Percentiles rank a stretch among this genome's conserved stretches.
Evolutionary conservation across 192 early-diverging fungal genomes (phyloP).

Genomic region (Gamsiella multidivaricata): DNA sequence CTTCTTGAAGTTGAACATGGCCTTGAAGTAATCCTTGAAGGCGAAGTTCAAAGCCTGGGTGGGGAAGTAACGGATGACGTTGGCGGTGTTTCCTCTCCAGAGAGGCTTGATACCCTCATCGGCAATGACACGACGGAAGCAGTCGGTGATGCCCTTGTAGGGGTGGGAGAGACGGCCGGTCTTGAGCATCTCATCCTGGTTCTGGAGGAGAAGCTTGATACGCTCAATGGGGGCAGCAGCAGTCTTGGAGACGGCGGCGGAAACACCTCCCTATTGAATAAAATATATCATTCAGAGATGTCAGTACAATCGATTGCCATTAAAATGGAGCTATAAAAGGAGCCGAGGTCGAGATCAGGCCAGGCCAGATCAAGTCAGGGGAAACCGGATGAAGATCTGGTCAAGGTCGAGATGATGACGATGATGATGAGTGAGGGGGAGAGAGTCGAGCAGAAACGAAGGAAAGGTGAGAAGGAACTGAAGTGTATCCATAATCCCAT

Average conservation of each 20-base stretch:
- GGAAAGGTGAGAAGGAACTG: too few relatives aligned
- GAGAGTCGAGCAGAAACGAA: too few relatives aligned
- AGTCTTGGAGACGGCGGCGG: constrained; percentile 98
- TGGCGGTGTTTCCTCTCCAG: constrained; percentile 96
- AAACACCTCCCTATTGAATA: constrained; percentile 86
- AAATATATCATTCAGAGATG: background rate
- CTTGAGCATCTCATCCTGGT: constrained; percentile 91
- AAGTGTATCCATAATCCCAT: too few relatives aligned
- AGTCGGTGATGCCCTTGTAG: constrained; percentile 96
- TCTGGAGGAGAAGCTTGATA: constrained; percentile 97
- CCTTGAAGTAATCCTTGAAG: constrained; percentile 99
- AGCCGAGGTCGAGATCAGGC: background rate
- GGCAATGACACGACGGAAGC: constrained; percentile 87
- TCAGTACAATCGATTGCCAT: background rate
- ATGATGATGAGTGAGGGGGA: too few relatives aligned
- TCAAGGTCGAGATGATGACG: background rate
- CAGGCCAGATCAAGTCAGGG: background rate
- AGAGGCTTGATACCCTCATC: constrained; percentile 87
- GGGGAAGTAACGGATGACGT: constrained; percentile 99
- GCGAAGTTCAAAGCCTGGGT: constrained; percentile 99
- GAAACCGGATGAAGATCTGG: background rate
- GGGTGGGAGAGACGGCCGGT: constrained; percentile 79
- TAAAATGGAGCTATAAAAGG: too few relatives aligned
- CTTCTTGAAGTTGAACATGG: constrained; percentile 91
- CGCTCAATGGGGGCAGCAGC: constrained; percentile 98